Base-by-base conservation (phyloP, 768 basidiomycete species). In the Leccinum incarnatum region DNA sequence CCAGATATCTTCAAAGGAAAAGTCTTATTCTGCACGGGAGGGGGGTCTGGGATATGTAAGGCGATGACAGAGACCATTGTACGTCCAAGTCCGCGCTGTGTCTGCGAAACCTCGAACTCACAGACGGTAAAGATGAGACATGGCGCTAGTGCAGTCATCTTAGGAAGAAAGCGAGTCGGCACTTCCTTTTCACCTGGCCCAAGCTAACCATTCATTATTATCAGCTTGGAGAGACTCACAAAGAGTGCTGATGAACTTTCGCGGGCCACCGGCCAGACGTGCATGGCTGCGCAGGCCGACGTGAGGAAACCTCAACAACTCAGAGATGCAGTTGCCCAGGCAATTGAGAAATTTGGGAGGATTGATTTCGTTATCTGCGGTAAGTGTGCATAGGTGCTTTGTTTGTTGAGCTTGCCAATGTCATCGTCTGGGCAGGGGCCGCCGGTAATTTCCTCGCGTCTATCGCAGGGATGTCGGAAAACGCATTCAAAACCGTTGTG, bases 341-440 rank as follows among this genome's bases (percentile, higher is more conserved):
- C 91, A 1, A 82, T 95, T 17, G 82, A 86, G 60, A 79, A 78
- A 63, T 95, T 90, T 69, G 95, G 95, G 1, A 80, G 80, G 62
- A 93, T 99, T 58, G 95, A 99, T 75, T 96, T 92, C 70, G 95
- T 98, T 53, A 91, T 98, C 56, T 94, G 93, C 69, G 94, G 94
- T 91, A 72, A 57, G 80, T 75, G 11, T 45, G 49, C 42, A 19
- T 2, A 19, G 40, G 45, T 10, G 37, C 34, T 29, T 14, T 11
- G 27, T 51, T 11, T 5, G 3, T 47, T 4, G 45, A 52, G 30
- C n/a, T 4, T 12, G 19, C 55, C 9, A 4, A 19, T 40, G 5
- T 19, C 42, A 54, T 27, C n/a, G 7, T 45, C 12, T 15, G 25
- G 9, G 27, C 68, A 94, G 93, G 93, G 61, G 95, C 95, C 45